A percentile compares a stretch with the other conserved stretches of the same genome.
Evolutionary conservation across 352 stramenopile species (phyloP).

Genomic region (Pythium rishiriense): DNA sequence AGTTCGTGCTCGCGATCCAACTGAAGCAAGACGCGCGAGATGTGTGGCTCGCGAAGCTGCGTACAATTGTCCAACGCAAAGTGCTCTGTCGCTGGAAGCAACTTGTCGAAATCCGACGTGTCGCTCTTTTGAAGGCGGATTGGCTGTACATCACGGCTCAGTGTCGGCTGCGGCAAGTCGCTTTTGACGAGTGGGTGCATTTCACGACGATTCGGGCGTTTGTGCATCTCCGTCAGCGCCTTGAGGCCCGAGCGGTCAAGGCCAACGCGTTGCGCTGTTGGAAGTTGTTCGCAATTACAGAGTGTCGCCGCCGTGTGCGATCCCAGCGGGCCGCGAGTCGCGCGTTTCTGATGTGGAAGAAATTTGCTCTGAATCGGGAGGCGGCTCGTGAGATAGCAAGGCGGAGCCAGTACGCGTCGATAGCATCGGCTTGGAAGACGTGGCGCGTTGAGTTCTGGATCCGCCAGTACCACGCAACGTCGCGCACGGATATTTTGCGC

Average conservation of each 20-base stretch:
- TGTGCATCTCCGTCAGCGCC: constrained; percentile 5
- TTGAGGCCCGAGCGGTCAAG: not conserved
- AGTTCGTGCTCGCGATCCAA: not conserved
- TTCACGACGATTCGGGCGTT: constrained; percentile 16
- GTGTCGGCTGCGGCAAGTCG: not conserved
- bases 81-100: constrained; percentile 7
- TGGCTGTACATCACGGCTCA: not conserved
- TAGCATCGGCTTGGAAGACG: constrained; percentile 1
- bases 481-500: not conserved
- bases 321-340: not conserved
- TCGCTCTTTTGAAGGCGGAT: not conserved
- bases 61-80: not conserved
- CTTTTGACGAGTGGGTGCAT: constrained; percentile 17
- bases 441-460: constrained; percentile 29
- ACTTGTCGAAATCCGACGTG: not conserved
- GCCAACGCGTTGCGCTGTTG: not conserved
- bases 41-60: constrained; percentile 1
- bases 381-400: not conserved
- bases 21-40: constrained; percentile 1
- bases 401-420: not conserved
- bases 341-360: not conserved
- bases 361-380: not conserved
- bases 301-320: not conserved
- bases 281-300: constrained; percentile 4
- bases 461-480: not conserved